Evolutionary conservation across 176 grass and related monocot species (phyloP), one percentile per base, ranked within the genome.

Genomic region (Paspalum vaginatum): DNA sequence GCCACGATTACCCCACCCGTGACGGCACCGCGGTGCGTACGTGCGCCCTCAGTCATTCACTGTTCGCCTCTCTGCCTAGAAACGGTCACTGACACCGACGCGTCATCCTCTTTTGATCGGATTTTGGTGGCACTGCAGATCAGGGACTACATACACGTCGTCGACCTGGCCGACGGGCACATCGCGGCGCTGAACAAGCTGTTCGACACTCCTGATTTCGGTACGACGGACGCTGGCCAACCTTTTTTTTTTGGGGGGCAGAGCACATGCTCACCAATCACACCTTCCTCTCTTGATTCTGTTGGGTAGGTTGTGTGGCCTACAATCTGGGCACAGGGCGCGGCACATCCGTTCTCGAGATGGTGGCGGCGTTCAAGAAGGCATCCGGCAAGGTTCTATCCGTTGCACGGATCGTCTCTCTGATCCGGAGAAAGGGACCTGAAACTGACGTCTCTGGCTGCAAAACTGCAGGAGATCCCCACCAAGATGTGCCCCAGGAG

Each of bases 121-220:
- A n/a, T 69, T 39, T 65, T 18, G 15, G 70, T 20, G 51, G 17
- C n/a, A n/a, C n/a, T 51, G 24, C 85, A 97, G 90, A 91, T 98
- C 84, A 89, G 90, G 79, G 92, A 95, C 41, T 95, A 95, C 82
- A 98, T 98, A 75, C 88, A 98, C 77, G 96, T 98, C 17, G 86
- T 93, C 86, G 96, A 98, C 78, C 88, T 98, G 62, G 96, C 92
- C 18, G 92, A 93, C 56, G 96, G 96, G 59, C 96, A 98, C 74
- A 87, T 98, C 77, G 86, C 92, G 6, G 92, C 96, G 20, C 88
- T 98, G 10, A 80, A 82, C 61, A 95, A 95, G 67, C 88, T 95
- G 72, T 93, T 95, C 86, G 84, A 85, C 27, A 54, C 78, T 4
- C 77, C 83, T 46, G 73, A 89, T 79, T 81, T 91, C 50, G 95